Base-by-base conservation (phyloP, 768 basidiomycete genomes). In the Gloeostereum incarnatum region DNA sequence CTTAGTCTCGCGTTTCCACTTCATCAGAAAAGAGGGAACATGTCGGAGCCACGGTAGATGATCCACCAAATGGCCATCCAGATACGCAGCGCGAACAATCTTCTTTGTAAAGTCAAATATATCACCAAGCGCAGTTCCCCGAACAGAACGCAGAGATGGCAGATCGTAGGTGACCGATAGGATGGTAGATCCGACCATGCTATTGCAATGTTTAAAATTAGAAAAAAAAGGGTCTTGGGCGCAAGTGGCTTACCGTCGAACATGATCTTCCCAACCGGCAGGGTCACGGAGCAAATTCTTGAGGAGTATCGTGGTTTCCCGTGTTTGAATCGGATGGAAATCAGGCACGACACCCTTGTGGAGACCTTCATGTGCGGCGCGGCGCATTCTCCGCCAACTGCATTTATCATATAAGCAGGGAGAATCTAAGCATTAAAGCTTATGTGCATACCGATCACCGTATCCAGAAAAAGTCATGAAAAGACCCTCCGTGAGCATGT, bases 371-470 rank as follows among this genome's bases (percentile, higher is more conserved):
- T 29, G 26, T 29, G 9, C 26, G 9, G 26, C 9, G 9, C 14
- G 9, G 9, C 26, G 26, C 9, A 29, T 9, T 14, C 26, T 29
- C 14, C 26, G 26, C 14, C n/a, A n/a, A n/a, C n/a, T n/a, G n/a
- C 57, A 40, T 2, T 24, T 27, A 16, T 49, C 32, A 21, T 57
- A 58, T 33, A 45, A 45, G 32, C 44, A 45, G 10, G 52, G 45
- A 6, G 49, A 46, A 22, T 39, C 41, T 3, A 52, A 40, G 22
- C 45, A 48, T n/a, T 57, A 36, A 16, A 47, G 51, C 20, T 35
- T 36, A 21, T 54, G 49, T 3, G 55, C 26, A 53, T 47, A 53
- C 36, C 40, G 38, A 48, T 13, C 50, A 41, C 37, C 44, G 49
- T 49, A 54, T 27, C 46, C 3, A 29, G 31, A 31, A 38, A 8